These are phyloP conservation scores for Daldinia eschscholtzii DNA, from an alignment of 2,329 filamentous ascomycete species.

Conservation along the genomic window DNA sequence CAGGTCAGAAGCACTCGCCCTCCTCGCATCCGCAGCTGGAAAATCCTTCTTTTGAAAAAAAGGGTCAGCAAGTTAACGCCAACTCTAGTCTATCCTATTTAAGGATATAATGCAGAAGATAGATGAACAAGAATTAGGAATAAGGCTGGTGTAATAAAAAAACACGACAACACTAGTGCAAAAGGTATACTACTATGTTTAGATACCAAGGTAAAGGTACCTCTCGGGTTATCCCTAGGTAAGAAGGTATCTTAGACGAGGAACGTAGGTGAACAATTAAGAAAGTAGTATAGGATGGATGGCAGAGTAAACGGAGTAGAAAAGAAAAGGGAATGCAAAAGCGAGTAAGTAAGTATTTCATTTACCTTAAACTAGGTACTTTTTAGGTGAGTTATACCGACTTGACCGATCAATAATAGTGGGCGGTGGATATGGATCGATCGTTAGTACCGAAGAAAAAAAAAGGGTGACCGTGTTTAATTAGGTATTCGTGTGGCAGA, in stretches of 20 bases:
- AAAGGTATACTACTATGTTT: conserved; percentile 13
- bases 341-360: conserved; percentile 10
- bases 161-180: conserved; percentile 8
- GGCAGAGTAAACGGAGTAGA: neutral
- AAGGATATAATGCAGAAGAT: conserved; percentile 2
- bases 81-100: conserved; percentile 9
- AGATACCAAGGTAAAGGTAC: conserved; percentile 8
- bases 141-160: conserved; percentile 1
- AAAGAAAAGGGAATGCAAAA: conserved; percentile 11
- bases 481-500: conserved; percentile 39
- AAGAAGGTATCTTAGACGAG: conserved; percentile 1
- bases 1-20: conserved; percentile 18
- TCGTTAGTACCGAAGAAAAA: conserved; percentile 30
- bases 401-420: conserved; percentile 19
- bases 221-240: neutral
- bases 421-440: conserved; percentile 23
- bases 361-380: conserved; percentile 19
- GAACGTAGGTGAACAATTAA: neutral
- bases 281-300: conserved; percentile 7
- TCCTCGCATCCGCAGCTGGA: conserved; percentile 1
- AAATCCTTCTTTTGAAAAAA: conserved; percentile 23
- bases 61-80: conserved; percentile 23
- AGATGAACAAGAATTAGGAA: neutral
- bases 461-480: conserved; percentile 36
- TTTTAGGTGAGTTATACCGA: conserved; percentile 25